Evolutionary conservation across 2,329 filamentous ascomycete species (phyloP), one percentile per base, ranked within the genome.

Genomic region (Colletotrichum orbiculare): DNA sequence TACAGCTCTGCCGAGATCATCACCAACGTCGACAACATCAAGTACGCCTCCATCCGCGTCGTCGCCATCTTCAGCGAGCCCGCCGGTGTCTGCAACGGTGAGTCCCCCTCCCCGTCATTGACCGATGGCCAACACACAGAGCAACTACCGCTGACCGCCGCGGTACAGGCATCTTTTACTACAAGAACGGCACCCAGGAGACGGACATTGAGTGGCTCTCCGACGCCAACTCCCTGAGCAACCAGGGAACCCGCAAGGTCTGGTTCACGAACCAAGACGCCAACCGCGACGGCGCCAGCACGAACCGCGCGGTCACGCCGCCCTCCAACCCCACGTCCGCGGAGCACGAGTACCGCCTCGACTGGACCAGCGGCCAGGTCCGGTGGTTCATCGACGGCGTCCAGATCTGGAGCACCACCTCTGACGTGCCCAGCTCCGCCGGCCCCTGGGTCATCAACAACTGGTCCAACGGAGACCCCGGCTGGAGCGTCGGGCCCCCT

Each of bases 131-230:
- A 13, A 5, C 2, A 8, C 2, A 33, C 2, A 33, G 13, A 25
- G 25, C 2, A 25, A 25, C 25, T 25, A 4, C 4, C 2, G n/a
- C 33, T 60, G 5, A 64, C 4, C 34, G 25, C 25, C 25, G 12
- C 2, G 2, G 7, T 4, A 13, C 3, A 75, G 74, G 74, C 38
- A 74, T 74, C 56, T 76, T 75, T 67, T 72, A 74, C 37, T 75
- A 74, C 57, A 15, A 69, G 7, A 68, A 61, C 0, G 69, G 73
- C 12, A 71, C 55, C 5, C 74, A 76, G 33, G 74, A 75, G 52
- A 71, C 69, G 1, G 74, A 75, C 2, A 75, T 75, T 7, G 74
- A 75, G 54, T 75, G 74, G 74, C 72, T 75, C 12, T 75, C 74
- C 0, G 73, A 76, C 11, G 39, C 69, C 10, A 64, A 64, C 1